Evolutionary conservation across 1,139 yeast species (phyloP).

Genomic region (Hanseniaspora sp.): DNA sequence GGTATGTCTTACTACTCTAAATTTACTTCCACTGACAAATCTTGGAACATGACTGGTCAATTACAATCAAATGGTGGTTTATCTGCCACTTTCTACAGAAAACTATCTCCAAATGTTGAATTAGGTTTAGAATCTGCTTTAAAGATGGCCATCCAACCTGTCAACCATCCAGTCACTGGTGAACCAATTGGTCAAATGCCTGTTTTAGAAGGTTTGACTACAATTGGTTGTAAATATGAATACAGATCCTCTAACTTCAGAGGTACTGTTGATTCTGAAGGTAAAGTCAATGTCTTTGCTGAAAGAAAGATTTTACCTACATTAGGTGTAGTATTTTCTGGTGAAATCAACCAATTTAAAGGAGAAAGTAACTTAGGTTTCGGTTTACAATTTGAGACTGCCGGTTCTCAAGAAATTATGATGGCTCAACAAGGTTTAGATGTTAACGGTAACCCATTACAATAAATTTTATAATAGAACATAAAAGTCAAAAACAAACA

Average conservation of each 20-base stretch:
- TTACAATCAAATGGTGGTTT: constrained; percentile 86
- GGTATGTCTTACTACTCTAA: constrained; percentile 87
- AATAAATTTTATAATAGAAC: constrained; percentile 31
- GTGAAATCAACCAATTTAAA: constrained; percentile 88
- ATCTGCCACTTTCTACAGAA: constrained; percentile 87
- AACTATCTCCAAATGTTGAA: constrained; percentile 82
- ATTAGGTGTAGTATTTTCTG: constrained; percentile 76
- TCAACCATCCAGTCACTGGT: constrained; percentile 71
- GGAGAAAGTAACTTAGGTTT: constrained; percentile 77
- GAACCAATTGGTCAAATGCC: constrained; percentile 74
- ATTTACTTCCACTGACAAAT: constrained; percentile 58
- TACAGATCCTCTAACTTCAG: constrained; percentile 93
- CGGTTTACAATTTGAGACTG: constrained; percentile 89
- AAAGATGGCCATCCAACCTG: constrained; percentile 66
- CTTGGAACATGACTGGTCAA: constrained; percentile 91
- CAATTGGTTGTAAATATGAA: constrained; percentile 94
- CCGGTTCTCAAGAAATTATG: constrained; percentile 79
- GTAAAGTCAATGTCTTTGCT: constrained; percentile 81
- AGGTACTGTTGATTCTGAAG: constrained; percentile 85
- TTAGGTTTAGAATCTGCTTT: constrained; percentile 92
- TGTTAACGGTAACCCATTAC: constrained; percentile 73
- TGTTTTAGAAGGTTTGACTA: constrained; percentile 79
- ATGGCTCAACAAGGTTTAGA: constrained; percentile 74
- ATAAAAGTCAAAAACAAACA: not conserved
- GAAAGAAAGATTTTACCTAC: constrained; percentile 93